These are phyloP conservation scores for Arachnomyces sp. DNA, from an alignment of 2,329 filamentous ascomycete genomes.

Conservation along the genomic window DNA sequence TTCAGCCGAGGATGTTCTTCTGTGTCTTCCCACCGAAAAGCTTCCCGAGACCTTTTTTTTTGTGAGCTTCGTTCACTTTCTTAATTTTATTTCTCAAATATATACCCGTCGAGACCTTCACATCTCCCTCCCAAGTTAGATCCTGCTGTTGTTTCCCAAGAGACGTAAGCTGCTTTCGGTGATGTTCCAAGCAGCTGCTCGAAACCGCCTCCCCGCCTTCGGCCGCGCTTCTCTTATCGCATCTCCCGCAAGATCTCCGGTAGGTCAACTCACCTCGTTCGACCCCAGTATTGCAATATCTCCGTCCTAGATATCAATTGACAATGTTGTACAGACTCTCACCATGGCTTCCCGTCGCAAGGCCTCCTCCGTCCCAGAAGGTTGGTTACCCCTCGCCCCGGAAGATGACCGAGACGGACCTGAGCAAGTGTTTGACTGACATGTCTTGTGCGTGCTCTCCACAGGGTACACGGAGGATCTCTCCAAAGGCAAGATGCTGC, in stretches of 20 bases:
- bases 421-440: conserved; percentile 3
- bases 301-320: conserved; percentile 7
- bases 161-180: conserved; percentile 17
- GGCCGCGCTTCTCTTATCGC: conserved; percentile 31
- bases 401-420: background rate
- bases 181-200: conserved; percentile 38
- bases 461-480: conserved; percentile 58
- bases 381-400: conserved; percentile 27
- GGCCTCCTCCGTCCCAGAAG: conserved; percentile 39
- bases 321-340: conserved; percentile 20
- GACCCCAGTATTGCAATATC: background rate
- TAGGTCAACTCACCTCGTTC: conserved; percentile 18
- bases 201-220: conserved; percentile 36
- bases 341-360: conserved; percentile 36
- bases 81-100: no score
- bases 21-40: no score
- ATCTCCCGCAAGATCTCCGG: conserved; percentile 24
- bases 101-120: no score
- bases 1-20: no score
- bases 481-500: conserved; percentile 57
- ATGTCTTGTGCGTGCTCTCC: background rate
- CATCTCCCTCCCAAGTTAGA: conserved; percentile 1
- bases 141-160: conserved; percentile 11
- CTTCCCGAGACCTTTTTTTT: no score
- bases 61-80: no score